Evolutionary conservation across 331 rosid genomes (phyloP).

Genomic region (Quercus tomentella): DNA sequence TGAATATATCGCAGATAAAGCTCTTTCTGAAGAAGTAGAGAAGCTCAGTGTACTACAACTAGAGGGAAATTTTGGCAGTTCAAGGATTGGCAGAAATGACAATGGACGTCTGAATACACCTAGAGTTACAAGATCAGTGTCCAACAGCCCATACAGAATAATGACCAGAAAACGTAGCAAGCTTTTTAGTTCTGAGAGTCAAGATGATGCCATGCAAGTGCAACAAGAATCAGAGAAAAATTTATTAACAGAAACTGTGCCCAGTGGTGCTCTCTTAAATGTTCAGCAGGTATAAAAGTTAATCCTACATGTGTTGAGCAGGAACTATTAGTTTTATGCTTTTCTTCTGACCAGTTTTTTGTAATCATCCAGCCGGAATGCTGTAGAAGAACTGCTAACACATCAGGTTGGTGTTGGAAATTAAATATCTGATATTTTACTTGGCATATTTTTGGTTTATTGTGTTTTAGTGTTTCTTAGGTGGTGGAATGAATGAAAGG

Average conservation of each 20-base stretch:
- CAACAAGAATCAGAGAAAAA: slow-evolving; percentile 34
- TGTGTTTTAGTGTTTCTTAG: slow-evolving; percentile 33
- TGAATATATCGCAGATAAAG: slow-evolving; percentile 50
- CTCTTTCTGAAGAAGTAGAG: slow-evolving; percentile 63
- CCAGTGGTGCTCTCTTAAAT: slow-evolving; percentile 16
- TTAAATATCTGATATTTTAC: slow-evolving; percentile 11
- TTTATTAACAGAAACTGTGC: slow-evolving; percentile 30
- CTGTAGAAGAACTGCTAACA: slow-evolving; percentile 30
- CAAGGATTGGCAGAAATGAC: slow-evolving; percentile 14
- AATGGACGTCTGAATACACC: slow-evolving; percentile 13
- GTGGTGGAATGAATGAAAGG: slow-evolving; percentile 26
- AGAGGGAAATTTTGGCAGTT: slow-evolving; percentile 32
- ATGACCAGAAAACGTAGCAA: slow-evolving; percentile 48
- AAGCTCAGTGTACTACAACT: slow-evolving; percentile 42
- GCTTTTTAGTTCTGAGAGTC: slow-evolving; percentile 30
- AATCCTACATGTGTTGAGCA: slow-evolving; percentile 2
- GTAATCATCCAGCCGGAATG: slow-evolving; percentile 39
- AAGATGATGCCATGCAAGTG: slow-evolving; percentile 25
- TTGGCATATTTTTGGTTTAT: slow-evolving; percentile 10
- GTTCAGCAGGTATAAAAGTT: slow-evolving; percentile 28
- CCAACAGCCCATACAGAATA: slow-evolving; percentile 30
- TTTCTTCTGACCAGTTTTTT: slow-evolving; percentile 28
- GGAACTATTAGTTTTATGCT: slow-evolving; percentile 17
- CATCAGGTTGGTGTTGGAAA: slow-evolving; percentile 58
- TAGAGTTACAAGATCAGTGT: slow-evolving; percentile 19